Conservation (phyloP, 2,329 filamentous ascomycete species). For the Thelonectria olida region DNA sequence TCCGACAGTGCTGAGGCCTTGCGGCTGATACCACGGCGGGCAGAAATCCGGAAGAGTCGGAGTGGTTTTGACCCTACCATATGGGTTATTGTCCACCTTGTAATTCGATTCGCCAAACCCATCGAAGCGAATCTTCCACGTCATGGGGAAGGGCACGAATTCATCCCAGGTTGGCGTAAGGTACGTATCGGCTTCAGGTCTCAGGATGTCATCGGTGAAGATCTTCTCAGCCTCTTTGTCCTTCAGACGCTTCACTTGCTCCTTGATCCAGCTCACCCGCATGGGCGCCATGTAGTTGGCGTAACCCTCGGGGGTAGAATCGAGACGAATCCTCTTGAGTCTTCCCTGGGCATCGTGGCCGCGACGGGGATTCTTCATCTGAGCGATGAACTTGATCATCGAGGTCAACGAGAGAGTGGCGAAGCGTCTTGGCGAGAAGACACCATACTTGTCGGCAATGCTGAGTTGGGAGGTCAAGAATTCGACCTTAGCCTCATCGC, state of each 20-base stretch:
- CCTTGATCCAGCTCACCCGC: slow-evolving; percentile 14
- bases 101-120: slow-evolving; percentile 24
- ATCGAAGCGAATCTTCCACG: slow-evolving; percentile 25
- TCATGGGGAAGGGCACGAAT: slow-evolving; percentile 32
- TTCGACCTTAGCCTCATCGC: not conserved
- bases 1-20: not conserved
- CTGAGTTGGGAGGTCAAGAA: slow-evolving; percentile 13
- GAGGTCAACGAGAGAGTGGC: slow-evolving; percentile 15
- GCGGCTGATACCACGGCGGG: slow-evolving; percentile 9
- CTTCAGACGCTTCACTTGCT: not conserved
- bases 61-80: not conserved
- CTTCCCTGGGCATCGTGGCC: slow-evolving; percentile 23
- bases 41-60: not conserved
- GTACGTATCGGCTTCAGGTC: slow-evolving; percentile 24
- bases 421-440: slow-evolving; percentile 24
- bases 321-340: slow-evolving; percentile 27
- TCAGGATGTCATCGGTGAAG: slow-evolving; percentile 9
- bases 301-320: slow-evolving; percentile 22
- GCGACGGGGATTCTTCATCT: slow-evolving; percentile 28
- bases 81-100: too few relatives aligned
- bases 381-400: slow-evolving; percentile 29
- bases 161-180: slow-evolving; percentile 34
- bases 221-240: slow-evolving; percentile 12
- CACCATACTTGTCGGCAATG: slow-evolving; percentile 29
- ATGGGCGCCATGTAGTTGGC: slow-evolving; percentile 35